Percentiles rank a stretch among this genome's conserved stretches.
These are phyloP conservation scores for Balamuthia mandrillaris DNA, from an alignment of 208 protist genomes.

Conservation along the genomic window DNA sequence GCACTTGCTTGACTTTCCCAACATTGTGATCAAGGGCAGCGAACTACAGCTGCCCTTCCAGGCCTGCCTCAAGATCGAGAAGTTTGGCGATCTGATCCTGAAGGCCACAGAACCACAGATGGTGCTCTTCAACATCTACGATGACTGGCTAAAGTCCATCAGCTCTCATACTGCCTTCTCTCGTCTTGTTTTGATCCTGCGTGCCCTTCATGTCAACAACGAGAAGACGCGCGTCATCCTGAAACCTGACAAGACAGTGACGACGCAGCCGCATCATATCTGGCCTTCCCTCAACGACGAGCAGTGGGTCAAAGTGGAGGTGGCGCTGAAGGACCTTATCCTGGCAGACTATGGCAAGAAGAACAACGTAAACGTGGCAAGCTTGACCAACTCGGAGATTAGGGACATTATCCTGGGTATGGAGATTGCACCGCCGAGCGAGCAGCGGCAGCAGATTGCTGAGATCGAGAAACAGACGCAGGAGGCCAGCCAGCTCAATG, in stretches of 20 bases:
- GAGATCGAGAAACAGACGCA: constrained; percentile 93
- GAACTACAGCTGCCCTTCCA: constrained; percentile 99
- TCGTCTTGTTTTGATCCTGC: constrained; percentile 97
- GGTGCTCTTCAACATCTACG: constrained; percentile 99
- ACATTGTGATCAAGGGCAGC: constrained; percentile 99
- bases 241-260: constrained; percentile 90
- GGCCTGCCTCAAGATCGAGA: constrained; percentile 97
- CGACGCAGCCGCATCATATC: constrained; percentile 95
- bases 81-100: constrained; percentile 98
- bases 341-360: constrained; percentile 98
- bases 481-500: constrained; percentile 78
- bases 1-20: constrained; percentile 94
- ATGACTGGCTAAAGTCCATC: constrained; percentile 99
- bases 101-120: constrained; percentile 96
- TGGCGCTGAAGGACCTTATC: constrained; percentile 99
- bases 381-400: constrained; percentile 99
- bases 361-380: constrained; percentile 98
- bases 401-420: constrained; percentile 99
- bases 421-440: constrained; percentile 95
- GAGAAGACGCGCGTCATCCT: constrained; percentile 92
- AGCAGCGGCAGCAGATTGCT: constrained; percentile 97
- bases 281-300: constrained; percentile 98
- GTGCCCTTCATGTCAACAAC: constrained; percentile 96
- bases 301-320: constrained; percentile 98
- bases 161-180: constrained; percentile 98